Evolutionary conservation across 805 yeast species (phyloP), one percentile per base, ranked within the genome.

Genomic region (Spathaspora sp.): DNA sequence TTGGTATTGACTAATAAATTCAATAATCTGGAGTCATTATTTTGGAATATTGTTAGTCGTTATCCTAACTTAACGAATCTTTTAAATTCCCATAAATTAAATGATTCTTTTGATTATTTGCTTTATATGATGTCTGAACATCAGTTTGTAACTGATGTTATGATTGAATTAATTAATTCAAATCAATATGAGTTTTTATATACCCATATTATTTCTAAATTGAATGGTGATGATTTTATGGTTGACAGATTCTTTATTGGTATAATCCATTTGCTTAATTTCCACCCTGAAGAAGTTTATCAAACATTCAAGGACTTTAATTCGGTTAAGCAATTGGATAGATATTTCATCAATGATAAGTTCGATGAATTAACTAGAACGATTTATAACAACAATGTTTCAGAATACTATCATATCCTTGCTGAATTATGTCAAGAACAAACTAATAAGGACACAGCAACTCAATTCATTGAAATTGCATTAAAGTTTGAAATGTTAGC

Each of bases 121-220:
- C 54, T 55, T 42, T 46, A 50, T 10, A 49, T 64, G 5, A 52
- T 61, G 17, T 48, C 57, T 1, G 60, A 66, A 46, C 55, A 59
- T 10, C 66, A 69, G 7, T 64, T 80, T 38, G 55, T 74, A 10
- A 70, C 72, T 14, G 72, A 72, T 32, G 65, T 68, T 7, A 66
- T 68, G 26, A 61, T 69, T 23, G 65, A 60, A 26, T 60, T 65
- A 35, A 61, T 67, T 42, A 68, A 61, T 40, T 59, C 57, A 38
- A 67, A 63, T 53, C 71, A 80, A 28, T 63, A 64, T 60, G 55
- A 60, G 5, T 66, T 80, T 5, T 80, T 82, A 54, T 73, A 75
- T 31, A 54, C 67, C 0, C 57, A 68, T 16, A 65, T 85, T 46
- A 65, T 76, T 10, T 60, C 68, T 3, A 67, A 69, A 48, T 66